Percentiles rank a stretch among this genome's conserved stretches.
These are phyloP conservation scores for Xerocomellus chrysenteron DNA, from an alignment of 768 basidiomycete species.

Conservation along the genomic window DNA sequence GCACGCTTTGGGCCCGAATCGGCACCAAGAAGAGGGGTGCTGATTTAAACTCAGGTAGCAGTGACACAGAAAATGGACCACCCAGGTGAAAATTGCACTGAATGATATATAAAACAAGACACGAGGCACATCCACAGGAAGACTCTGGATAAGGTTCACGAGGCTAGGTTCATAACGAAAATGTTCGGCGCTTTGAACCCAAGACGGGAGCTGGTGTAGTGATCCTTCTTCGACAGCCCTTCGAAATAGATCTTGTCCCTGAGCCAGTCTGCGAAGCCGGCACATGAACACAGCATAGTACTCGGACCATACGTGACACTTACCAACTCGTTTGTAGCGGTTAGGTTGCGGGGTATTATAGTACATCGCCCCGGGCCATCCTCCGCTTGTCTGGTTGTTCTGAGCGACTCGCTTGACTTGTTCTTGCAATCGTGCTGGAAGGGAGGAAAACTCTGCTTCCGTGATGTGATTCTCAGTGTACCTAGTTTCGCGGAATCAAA, in stretches of 20 bases:
- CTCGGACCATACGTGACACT: constrained; percentile 24
- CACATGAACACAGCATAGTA: background rate
- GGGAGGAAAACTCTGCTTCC: constrained; percentile 58
- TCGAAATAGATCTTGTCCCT: constrained; percentile 74
- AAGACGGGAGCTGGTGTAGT: constrained; percentile 56
- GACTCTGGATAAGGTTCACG: constrained; percentile 30
- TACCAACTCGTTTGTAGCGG: constrained; percentile 63
- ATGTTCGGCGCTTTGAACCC: constrained; percentile 80
- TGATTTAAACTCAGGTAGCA: background rate
- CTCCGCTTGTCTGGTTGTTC: constrained; percentile 29
- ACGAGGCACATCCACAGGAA: constrained; percentile 4
- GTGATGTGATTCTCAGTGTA: constrained; percentile 70
- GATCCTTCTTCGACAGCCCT: constrained; percentile 55
- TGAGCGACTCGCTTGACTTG: constrained; percentile 63
- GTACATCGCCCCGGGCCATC: constrained; percentile 42
- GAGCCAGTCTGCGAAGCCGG: constrained; percentile 61
- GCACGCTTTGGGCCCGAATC: background rate
- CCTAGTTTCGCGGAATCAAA: constrained; percentile 36
- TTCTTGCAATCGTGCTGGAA: constrained; percentile 68
- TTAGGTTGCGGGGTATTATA: constrained; percentile 47
- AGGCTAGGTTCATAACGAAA: constrained; percentile 64
- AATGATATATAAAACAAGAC: constrained; percentile 9
- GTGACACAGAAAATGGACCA: background rate
- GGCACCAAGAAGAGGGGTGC: background rate
- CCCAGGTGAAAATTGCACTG: background rate